Percentiles rank a stretch among this genome's conserved stretches.
These are phyloP conservation scores for Amanita pseudoporphyria DNA, from an alignment of 768 basidiomycete species.

Conservation along the genomic window DNA sequence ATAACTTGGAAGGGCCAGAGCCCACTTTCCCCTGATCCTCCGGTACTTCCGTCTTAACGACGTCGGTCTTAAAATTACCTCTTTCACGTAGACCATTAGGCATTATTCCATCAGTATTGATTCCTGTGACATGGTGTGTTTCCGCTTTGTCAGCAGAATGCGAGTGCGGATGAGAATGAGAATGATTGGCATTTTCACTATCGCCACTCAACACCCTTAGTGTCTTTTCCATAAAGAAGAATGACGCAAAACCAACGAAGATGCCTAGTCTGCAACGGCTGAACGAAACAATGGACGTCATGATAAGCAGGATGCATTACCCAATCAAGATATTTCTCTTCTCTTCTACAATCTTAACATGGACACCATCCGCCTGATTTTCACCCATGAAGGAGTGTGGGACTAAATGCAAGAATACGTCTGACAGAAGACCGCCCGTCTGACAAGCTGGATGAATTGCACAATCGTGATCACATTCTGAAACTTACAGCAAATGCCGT, in stretches of 20 bases:
- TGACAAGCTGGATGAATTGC: constrained; percentile 18
- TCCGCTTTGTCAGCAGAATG: constrained; percentile 25
- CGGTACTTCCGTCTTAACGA: constrained; percentile 10
- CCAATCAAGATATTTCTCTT: constrained; percentile 87
- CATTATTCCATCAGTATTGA: constrained; percentile 37
- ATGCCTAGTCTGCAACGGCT: constrained; percentile 50
- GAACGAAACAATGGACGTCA: neutral
- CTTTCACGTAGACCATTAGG: constrained; percentile 42
- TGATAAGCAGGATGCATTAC: constrained; percentile 31
- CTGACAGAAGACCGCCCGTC: constrained; percentile 88
- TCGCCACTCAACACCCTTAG: constrained; percentile 68
- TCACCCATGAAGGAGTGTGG: constrained; percentile 92
- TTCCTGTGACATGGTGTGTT: constrained; percentile 9
- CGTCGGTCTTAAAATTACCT: constrained; percentile 22
- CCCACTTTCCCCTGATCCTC: constrained; percentile 19
- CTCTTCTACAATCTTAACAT: constrained; percentile 80
- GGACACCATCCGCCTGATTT: constrained; percentile 59
- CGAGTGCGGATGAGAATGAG: constrained; percentile 54
- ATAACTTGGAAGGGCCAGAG: constrained; percentile 69
- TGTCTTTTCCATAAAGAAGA: constrained; percentile 92
- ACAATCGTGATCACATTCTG: constrained; percentile 8
- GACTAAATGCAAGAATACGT: constrained; percentile 87
- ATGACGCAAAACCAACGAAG: constrained; percentile 79
- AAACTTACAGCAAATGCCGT: constrained; percentile 78
- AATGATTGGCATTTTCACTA: constrained; percentile 42